These are phyloP conservation scores for Cordyceps javanica DNA, from an alignment of 2,329 filamentous ascomycete genomes.

Conservation along the genomic window DNA sequence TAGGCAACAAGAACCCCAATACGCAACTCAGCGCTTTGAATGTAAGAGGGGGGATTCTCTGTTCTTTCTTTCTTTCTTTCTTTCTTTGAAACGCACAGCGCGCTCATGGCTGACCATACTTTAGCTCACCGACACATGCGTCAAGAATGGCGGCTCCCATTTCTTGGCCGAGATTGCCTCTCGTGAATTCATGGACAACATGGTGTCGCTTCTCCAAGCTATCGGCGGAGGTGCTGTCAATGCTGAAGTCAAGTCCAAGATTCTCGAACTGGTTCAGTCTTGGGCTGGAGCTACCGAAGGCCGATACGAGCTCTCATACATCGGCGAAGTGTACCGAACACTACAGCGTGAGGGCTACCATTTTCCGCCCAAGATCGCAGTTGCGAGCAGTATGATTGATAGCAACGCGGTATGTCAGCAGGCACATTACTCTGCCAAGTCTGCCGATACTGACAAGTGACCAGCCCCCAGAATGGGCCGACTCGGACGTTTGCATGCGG, in stretches of 20 bases:
- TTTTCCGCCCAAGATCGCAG: conserved; percentile 80
- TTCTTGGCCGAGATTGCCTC: conserved; percentile 95
- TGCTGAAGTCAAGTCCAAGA: conserved; percentile 79
- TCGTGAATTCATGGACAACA: conserved; percentile 96
- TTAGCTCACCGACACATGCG: conserved; percentile 93
- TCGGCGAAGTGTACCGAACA: conserved; percentile 77
- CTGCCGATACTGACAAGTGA: background rate
- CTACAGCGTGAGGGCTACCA: conserved; percentile 80
- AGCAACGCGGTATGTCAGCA: conserved; percentile 66
- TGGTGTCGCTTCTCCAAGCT: conserved; percentile 82
- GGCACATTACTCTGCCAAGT: background rate
- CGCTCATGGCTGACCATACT: background rate
- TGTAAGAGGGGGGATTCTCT: conserved; percentile 43
- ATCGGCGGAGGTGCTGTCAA: conserved; percentile 71
- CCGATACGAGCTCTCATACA: conserved; percentile 75
- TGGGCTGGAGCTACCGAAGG: conserved; percentile 90
- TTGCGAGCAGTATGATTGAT: conserved; percentile 96
- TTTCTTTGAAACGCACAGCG: background rate
- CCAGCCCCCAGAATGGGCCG: conserved; percentile 91
- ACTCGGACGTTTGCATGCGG: conserved; percentile 98
- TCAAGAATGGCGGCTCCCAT: conserved; percentile 95
- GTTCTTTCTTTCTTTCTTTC: too few relatives aligned
- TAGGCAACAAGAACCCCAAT: conserved; percentile 97
- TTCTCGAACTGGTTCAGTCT: conserved; percentile 85
- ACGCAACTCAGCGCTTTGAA: conserved; percentile 92